Percentiles rank a stretch among this genome's conserved stretches.
These are phyloP conservation scores for Lyophyllum shimeji DNA, from an alignment of 768 basidiomycete species.

Conservation along the genomic window DNA sequence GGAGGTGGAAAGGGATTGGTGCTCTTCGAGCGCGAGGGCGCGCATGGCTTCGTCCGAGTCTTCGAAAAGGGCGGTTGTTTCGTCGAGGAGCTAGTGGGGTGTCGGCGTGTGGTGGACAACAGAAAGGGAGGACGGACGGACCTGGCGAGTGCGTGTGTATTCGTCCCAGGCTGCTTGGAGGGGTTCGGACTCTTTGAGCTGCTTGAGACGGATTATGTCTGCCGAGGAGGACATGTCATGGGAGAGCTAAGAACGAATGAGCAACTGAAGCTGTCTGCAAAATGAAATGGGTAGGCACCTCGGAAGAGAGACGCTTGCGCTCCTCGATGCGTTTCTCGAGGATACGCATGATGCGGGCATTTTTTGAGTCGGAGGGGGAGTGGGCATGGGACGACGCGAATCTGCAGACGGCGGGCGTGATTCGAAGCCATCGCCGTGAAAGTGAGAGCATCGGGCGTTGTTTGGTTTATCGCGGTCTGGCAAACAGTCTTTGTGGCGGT, in stretches of 20 bases:
- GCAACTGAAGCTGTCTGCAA: not conserved
- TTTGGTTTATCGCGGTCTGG: not conserved
- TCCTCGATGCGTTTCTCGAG: slow-evolving; percentile 55
- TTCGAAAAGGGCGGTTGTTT: slow-evolving; percentile 57
- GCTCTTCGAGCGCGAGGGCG: slow-evolving; percentile 69
- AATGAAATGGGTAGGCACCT: slow-evolving; percentile 30
- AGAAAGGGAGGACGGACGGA: slow-evolving; percentile 29
- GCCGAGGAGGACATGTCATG: slow-evolving; percentile 52
- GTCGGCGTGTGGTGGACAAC: slow-evolving; percentile 1
- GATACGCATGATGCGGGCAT: slow-evolving; percentile 53
- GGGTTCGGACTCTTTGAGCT: slow-evolving; percentile 68
- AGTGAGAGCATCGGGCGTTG: slow-evolving; percentile 9
- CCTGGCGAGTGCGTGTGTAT: slow-evolving; percentile 59
- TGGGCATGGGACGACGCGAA: slow-evolving; percentile 9
- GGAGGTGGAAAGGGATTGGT: slow-evolving; percentile 39
- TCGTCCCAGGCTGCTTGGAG: slow-evolving; percentile 67
- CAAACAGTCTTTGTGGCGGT: not conserved
- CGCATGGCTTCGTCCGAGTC: slow-evolving; percentile 81
- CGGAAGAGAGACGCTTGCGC: slow-evolving; percentile 40
- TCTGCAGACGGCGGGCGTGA: not conserved
- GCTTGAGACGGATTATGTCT: slow-evolving; percentile 58
- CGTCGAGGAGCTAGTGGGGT: slow-evolving; percentile 60
- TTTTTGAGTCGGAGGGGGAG: slow-evolving; percentile 32
- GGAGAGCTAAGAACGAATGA: slow-evolving; percentile 41
- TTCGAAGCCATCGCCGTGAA: slow-evolving; percentile 8